These are phyloP conservation scores for Balansia obtecta DNA, from an alignment of 2,329 filamentous ascomycete species.

Conservation along the genomic window DNA sequence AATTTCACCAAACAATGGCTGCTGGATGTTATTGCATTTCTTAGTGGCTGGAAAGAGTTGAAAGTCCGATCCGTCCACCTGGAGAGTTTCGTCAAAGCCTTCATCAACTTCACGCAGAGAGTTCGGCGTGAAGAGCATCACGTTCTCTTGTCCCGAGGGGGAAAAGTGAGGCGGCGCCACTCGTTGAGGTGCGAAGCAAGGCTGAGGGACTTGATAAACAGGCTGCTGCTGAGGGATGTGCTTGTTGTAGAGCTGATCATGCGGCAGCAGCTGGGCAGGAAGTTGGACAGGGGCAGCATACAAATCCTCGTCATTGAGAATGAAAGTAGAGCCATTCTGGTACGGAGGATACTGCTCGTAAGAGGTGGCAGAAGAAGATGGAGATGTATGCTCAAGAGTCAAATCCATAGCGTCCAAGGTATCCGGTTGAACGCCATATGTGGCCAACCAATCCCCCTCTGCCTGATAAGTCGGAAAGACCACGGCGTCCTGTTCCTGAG, in stretches of 20 bases:
- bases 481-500: conserved; percentile 30
- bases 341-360: conserved; percentile 47
- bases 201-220: conserved; percentile 16
- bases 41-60: conserved; percentile 41
- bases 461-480: conserved; percentile 36
- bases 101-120: conserved; percentile 53
- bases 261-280: conserved; percentile 32
- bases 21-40: conserved; percentile 30
- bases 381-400: conserved; percentile 25
- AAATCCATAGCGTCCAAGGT: conserved; percentile 29
- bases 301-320: conserved; percentile 47
- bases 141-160: conserved; percentile 53
- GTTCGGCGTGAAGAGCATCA: conserved; percentile 56
- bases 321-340: conserved; percentile 48
- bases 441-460: conserved; percentile 31
- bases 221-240: conserved; percentile 29
- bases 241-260: conserved; percentile 29
- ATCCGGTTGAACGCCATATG: conserved; percentile 19
- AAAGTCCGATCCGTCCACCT: conserved; percentile 46
- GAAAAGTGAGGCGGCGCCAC: conserved; percentile 44
- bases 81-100: conserved; percentile 43
- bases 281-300: conserved; percentile 47
- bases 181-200: conserved; percentile 13
- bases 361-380: conserved; percentile 21
- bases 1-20: conserved; percentile 37